Base-by-base conservation (phyloP, 2,329 filamentous ascomycete genomes). In the Nectriaceae sp. region DNA sequence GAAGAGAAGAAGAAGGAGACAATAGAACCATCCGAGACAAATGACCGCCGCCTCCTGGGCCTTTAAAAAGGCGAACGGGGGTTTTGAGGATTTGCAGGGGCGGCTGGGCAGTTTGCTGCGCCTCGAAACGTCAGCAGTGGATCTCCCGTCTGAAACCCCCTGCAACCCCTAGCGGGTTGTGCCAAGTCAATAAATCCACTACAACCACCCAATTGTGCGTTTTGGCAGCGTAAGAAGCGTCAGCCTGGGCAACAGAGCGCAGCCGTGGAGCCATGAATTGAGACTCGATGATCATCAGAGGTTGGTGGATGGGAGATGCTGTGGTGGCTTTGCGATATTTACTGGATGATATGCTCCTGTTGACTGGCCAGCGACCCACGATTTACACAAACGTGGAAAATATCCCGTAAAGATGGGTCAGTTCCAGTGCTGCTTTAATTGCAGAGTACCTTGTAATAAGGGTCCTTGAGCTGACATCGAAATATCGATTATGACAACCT, bases 41-140 rank as follows among this genome's bases (percentile, higher is more conserved):
- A 13, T 6, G 24, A 29, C 24, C 6, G 6, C 11, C 6, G 6
- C 11, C 33, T 36, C 33, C 44, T 54, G 38, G 51, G 57, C 52
- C 50, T 61, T 47, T 44, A 37, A 44, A 52, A 16, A 38, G 59
- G 50, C 42, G 59, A 59, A 57, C 50, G 36, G 47, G 44, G 42
- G 47, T 46, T n/a, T n/a, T 16, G n/a, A 36, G 33, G 11, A n/a
- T 36, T 19, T 36, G 33, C 8, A 11, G 33, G 24, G 13, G n/a
- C n/a, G 8, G 33, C 6, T 36, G 40, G 22, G 8, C 8, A 19
- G n/a, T n/a, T n/a, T 54, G 49, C 59, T 61, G 59, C 55, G 59
- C 59, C 59, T 58, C 59, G 56, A 59, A 49, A 60, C 59, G 59
- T 61, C 59, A 62, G 59, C 59, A 60, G 57, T 61, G 59, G 47